phyloP scores from a whole-genome alignment of 257 asterid species.

The Plantago elongata region DNA sequence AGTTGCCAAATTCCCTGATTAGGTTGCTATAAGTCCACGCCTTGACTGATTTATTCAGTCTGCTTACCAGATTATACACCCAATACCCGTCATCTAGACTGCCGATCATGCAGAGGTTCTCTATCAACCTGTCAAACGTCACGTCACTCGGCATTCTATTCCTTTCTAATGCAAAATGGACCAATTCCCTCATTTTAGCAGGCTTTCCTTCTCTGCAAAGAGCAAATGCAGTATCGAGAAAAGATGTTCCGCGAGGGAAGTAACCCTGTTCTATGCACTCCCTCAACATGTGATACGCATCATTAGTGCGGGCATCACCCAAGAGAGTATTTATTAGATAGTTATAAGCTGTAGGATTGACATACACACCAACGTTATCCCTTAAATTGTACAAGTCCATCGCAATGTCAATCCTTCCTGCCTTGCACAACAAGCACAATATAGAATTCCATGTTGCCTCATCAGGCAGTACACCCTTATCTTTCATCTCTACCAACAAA shows the following conservation, averaged over 20 bases:
- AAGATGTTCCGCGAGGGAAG: constrained; percentile 50
- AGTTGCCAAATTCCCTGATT: constrained; percentile 48
- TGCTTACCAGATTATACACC: constrained; percentile 46
- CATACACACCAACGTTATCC: constrained; percentile 61
- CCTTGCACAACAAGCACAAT: constrained; percentile 77
- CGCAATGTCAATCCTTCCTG: constrained; percentile 67
- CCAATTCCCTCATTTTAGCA: constrained; percentile 65
- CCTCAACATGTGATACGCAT: constrained; percentile 45
- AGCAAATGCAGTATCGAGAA: constrained; percentile 49
- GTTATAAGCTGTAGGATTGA: constrained; percentile 67
- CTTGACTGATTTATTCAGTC: constrained; percentile 30
- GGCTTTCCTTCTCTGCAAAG: constrained; percentile 66
- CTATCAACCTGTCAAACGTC: constrained; percentile 48
- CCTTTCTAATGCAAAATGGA: constrained; percentile 39
- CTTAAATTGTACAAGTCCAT: constrained; percentile 60
- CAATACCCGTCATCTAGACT: constrained; percentile 64
- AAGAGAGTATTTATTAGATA: constrained; percentile 64
- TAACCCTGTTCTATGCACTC: constrained; percentile 53
- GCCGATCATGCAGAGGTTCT: constrained; percentile 48
- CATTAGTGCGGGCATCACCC: constrained; percentile 50
- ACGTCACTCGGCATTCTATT: constrained; percentile 37
- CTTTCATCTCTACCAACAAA: constrained; percentile 73
- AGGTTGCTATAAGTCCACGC: constrained; percentile 47
- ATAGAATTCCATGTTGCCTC: constrained; percentile 62
- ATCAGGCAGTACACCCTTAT: constrained; percentile 48